phyloP scores from a whole-genome alignment of 306 rosid species.

The Carpinus fangiana region DNA sequence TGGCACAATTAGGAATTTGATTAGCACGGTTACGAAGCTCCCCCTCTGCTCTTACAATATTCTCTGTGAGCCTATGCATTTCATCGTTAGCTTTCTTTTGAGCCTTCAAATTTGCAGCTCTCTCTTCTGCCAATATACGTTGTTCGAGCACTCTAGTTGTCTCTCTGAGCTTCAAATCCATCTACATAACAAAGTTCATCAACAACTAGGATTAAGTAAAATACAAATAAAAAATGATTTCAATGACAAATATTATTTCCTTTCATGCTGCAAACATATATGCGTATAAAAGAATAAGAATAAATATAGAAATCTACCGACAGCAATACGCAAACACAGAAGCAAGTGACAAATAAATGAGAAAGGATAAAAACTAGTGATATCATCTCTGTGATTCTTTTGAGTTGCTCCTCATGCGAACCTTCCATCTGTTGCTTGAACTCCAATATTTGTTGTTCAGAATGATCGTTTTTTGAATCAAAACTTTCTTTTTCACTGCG shows the following conservation, averaged over 20 bases:
- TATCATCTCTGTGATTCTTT: slow-evolving; percentile 85
- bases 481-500: slow-evolving; percentile 48
- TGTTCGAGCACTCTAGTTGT: slow-evolving; percentile 65
- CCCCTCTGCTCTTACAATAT: no score
- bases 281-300: neutral
- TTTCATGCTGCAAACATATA: neutral
- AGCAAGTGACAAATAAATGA: neutral
- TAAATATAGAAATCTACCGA: neutral
- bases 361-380: slow-evolving; percentile 12
- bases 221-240: neutral
- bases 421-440: slow-evolving; percentile 57
- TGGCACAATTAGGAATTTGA: no score
- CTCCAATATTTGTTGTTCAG: slow-evolving; percentile 40
- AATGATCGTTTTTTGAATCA: slow-evolving; percentile 52
- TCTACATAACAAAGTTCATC: slow-evolving; percentile 43
- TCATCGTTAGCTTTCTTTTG: slow-evolving; percentile 50
- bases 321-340: neutral
- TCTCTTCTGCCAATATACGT: slow-evolving; percentile 74
- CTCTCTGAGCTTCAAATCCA: slow-evolving; percentile 67
- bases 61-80: neutral
- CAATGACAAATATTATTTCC: no score
- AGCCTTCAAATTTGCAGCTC: slow-evolving; percentile 53
- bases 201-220: neutral
- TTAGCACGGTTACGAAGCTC: no score
- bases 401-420: slow-evolving; percentile 68